Percentiles rank a stretch among this genome's conserved stretches.
Conservation (phyloP, 2,329 filamentous ascomycete genomes). For the Colletotrichum sp. region DNA sequence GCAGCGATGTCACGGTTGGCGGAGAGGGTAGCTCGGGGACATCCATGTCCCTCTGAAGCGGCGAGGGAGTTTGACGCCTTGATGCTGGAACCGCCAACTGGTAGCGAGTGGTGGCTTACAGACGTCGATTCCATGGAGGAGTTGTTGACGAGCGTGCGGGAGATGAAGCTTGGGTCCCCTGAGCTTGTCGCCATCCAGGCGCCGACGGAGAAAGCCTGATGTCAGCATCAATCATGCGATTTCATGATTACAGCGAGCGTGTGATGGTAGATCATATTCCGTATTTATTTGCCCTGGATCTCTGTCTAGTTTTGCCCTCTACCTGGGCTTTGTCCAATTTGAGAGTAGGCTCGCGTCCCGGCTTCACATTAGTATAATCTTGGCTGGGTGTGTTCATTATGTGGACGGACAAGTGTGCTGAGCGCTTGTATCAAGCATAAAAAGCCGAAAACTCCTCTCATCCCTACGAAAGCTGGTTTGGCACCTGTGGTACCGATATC, state of each 20-base stretch:
- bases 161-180: constrained; percentile 1
- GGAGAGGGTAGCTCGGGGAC: constrained; percentile 16
- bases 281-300: neutral
- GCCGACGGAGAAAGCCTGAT: neutral
- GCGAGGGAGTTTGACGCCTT: neutral
- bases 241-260: neutral
- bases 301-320: neutral
- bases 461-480: neutral
- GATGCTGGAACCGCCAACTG: neutral
- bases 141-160: neutral
- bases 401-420: fast-evolving
- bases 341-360: too few relatives aligned
- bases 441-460: neutral
- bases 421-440: fast-evolving
- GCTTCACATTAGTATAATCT: too few relatives aligned
- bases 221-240: neutral
- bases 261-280: neutral
- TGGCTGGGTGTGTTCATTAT: too few relatives aligned
- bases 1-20: constrained; percentile 30
- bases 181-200: neutral
- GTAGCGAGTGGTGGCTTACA: constrained; percentile 10
- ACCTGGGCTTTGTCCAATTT: too few relatives aligned
- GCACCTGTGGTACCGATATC: fast-evolving
- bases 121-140: constrained; percentile 15
- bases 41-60: constrained; percentile 6